phyloP scores from a whole-genome alignment of 768 basidiomycete species.

The Boletales sp. region DNA sequence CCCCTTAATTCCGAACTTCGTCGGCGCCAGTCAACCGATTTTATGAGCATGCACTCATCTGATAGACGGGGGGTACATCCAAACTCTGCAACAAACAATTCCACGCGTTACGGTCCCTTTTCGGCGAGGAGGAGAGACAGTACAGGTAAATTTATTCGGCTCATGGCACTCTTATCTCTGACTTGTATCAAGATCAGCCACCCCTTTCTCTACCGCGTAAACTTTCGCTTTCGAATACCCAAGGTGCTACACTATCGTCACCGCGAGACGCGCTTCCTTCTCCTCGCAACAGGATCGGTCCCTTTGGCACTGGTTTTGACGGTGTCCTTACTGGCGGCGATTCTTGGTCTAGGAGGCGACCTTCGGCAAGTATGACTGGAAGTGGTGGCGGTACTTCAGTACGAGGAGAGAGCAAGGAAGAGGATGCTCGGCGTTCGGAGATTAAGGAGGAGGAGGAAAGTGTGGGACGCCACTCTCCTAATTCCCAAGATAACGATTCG shows the following conservation, averaged over 20 bases:
- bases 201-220: conserved; percentile 58
- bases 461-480: conserved; percentile 1
- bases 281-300: conserved; percentile 59
- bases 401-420: conserved; percentile 40
- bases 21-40: conserved; percentile 78
- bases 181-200: conserved; percentile 49
- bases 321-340: conserved; percentile 68
- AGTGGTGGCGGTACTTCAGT: conserved; percentile 30
- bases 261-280: conserved; percentile 63
- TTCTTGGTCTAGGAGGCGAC: conserved; percentile 65
- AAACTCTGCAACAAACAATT: conserved; percentile 44
- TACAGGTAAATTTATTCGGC: conserved; percentile 43
- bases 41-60: conserved; percentile 55
- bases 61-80: conserved; percentile 61
- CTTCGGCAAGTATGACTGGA: conserved; percentile 54
- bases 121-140: conserved; percentile 64
- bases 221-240: conserved; percentile 62
- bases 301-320: conserved; percentile 61
- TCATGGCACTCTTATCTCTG: conserved; percentile 1
- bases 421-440: conserved; percentile 40
- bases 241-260: conserved; percentile 44
- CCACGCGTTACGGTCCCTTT: conserved; percentile 60
- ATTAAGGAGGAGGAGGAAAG: conserved; percentile 61
- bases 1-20: conserved; percentile 83
- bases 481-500: conserved; percentile 7